phyloP scores from a whole-genome alignment of 2,329 filamentous ascomycete species.

The Epichloe uncinata region DNA sequence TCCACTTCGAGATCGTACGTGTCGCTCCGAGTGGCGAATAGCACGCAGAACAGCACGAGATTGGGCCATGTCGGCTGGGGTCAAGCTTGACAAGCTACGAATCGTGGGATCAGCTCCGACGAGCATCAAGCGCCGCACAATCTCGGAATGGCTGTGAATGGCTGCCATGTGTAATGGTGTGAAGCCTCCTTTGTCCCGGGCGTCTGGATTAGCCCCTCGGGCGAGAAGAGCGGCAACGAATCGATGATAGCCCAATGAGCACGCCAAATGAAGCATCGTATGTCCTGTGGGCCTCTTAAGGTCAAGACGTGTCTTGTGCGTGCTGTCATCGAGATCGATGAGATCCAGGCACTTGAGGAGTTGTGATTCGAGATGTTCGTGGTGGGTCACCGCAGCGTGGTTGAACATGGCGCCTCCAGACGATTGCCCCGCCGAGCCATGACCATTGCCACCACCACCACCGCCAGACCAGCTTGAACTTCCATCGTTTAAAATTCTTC shows the following conservation, averaged over 20 bases:
- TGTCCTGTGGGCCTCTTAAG: slow-evolving; percentile 53
- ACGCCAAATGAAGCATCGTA: slow-evolving; percentile 69
- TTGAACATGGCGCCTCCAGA: slow-evolving; percentile 31
- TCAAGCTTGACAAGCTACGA: slow-evolving; percentile 56
- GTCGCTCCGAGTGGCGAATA: slow-evolving; percentile 47
- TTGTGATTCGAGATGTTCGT: slow-evolving; percentile 47
- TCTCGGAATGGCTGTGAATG: slow-evolving; percentile 60
- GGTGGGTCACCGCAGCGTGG: slow-evolving; percentile 21
- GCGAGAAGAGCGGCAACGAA: slow-evolving; percentile 67
- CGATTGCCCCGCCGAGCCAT: slow-evolving; percentile 22
- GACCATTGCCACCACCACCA: slow-evolving; percentile 6
- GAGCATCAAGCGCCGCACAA: slow-evolving; percentile 61
- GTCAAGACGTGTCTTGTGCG: slow-evolving; percentile 54
- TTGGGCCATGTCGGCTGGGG: slow-evolving; percentile 56
- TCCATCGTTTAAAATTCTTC: slow-evolving; percentile 42
- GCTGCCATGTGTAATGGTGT: slow-evolving; percentile 73
- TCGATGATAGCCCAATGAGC: slow-evolving; percentile 58
- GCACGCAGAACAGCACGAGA: slow-evolving; percentile 51
- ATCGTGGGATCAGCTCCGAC: slow-evolving; percentile 59
- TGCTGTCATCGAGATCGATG: slow-evolving; percentile 64
- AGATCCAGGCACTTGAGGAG: slow-evolving; percentile 65
- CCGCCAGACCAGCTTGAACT: slow-evolving; percentile 31
- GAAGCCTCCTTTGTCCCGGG: slow-evolving; percentile 66
- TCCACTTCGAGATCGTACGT: slow-evolving; percentile 54
- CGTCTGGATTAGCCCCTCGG: slow-evolving; percentile 63